Conservation (phyloP, 106 monocot genomes). For the Posidonia australis region DNA sequence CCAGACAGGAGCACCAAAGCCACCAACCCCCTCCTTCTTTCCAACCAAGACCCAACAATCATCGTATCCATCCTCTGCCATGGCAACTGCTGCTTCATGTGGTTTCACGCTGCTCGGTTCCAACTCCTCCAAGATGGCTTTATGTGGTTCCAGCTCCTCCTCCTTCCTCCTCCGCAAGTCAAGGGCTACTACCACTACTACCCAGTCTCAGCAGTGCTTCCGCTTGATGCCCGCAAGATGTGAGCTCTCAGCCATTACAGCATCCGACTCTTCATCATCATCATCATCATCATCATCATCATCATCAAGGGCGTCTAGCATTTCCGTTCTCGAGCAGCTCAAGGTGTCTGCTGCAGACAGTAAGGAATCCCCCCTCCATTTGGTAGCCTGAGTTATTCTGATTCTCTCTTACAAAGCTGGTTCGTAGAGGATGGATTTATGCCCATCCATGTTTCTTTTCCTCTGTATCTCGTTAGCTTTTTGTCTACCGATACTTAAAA, state of each 20-base stretch:
- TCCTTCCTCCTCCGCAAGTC: neutral
- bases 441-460: too few species aligned
- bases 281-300: neutral
- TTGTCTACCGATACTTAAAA: too few species aligned
- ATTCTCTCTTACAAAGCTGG: too few species aligned
- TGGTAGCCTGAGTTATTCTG: too few species aligned
- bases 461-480: too few species aligned
- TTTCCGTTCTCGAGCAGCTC: constrained; percentile 2
- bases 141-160: neutral
- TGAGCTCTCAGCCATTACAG: too few species aligned
- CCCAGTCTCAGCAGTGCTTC: too few species aligned
- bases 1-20: neutral
- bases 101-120: neutral
- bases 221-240: too few species aligned
- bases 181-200: too few species aligned
- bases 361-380: neutral
- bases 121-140: neutral
- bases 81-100: constrained; percentile 3
- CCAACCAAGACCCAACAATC: neutral
- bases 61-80: neutral
- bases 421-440: too few species aligned
- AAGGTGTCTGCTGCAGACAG: neutral
- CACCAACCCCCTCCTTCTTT: neutral
- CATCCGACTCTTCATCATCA: neutral
- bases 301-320: neutral